A percentile compares a stretch with the other conserved stretches of the same genome.
phyloP scores from a whole-genome alignment of 208 protist genomes.

The Naegleria gruberi region DNA sequence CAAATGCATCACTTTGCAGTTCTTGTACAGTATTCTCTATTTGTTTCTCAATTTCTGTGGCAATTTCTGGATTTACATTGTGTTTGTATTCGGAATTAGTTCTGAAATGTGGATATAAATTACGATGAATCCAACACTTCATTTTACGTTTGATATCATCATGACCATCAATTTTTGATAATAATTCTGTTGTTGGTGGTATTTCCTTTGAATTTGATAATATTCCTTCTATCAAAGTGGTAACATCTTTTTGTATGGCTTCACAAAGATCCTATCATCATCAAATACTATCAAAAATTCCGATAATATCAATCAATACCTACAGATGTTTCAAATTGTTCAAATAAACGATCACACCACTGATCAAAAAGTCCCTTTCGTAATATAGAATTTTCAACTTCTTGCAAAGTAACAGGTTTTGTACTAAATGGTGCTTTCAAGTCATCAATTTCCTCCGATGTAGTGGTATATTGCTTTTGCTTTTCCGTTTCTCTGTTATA shows the following conservation, averaged over 20 bases:
- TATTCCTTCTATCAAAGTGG: background rate
- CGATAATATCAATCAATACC: background rate
- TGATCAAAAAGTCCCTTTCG: background rate
- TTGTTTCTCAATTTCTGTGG: background rate
- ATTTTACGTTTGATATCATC: background rate
- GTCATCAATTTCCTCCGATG: background rate
- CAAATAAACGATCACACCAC: background rate
- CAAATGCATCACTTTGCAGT: background rate
- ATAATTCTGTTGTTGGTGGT: background rate
- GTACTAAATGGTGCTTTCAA: background rate
- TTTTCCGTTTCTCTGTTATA: background rate
- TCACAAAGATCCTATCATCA: background rate
- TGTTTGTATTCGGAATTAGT: background rate
- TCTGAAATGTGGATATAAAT: background rate
- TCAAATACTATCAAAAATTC: no score
- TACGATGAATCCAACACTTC: background rate
- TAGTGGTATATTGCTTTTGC: background rate
- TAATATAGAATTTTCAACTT: background rate
- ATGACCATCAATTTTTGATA: background rate
- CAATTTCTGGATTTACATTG: background rate
- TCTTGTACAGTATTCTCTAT: background rate
- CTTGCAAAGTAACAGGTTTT: background rate
- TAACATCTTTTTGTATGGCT: background rate
- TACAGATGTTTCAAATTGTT: background rate
- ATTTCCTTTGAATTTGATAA: background rate